Conservation (phyloP, 2,329 filamentous ascomycete species). For the Cyclaneusma minus region DNA sequence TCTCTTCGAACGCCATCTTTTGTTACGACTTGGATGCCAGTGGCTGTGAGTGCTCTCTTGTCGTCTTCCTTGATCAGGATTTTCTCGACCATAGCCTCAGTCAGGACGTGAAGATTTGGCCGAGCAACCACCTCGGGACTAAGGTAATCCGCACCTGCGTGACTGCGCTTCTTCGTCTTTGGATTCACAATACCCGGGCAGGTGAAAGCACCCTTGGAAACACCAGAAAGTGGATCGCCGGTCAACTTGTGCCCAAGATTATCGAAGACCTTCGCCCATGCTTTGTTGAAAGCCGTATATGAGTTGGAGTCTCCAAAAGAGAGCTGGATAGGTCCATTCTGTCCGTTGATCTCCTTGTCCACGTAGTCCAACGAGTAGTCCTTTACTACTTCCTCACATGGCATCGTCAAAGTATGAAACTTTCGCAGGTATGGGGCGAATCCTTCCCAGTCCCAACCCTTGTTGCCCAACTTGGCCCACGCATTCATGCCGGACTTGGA, state of each 20-base stretch:
- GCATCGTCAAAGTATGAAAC: slow-evolving; percentile 10
- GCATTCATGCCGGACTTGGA: slow-evolving; percentile 18
- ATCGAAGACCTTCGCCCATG: slow-evolving; percentile 5
- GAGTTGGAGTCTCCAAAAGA: slow-evolving; percentile 6
- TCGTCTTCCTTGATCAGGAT: slow-evolving; percentile 22
- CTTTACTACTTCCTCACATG: slow-evolving; percentile 2
- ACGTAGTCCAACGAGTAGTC: slow-evolving; percentile 1
- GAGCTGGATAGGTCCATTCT: slow-evolving; percentile 6
- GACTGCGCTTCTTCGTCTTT: slow-evolving; percentile 7
- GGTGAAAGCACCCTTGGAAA: slow-evolving; percentile 17
- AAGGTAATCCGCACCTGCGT: slow-evolving; percentile 12
- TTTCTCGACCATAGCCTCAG: slow-evolving; percentile 70
- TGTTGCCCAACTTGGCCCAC: slow-evolving; percentile 24
- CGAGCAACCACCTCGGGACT: slow-evolving; percentile 5
- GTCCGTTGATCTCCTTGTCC: slow-evolving; percentile 3
- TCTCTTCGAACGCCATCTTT: slow-evolving; percentile 5
- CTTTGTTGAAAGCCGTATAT: slow-evolving; percentile 4
- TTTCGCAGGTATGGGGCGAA: slow-evolving; percentile 26
- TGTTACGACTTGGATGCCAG: no score
- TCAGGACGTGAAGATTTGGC: slow-evolving; percentile 63
- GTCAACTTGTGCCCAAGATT: slow-evolving; percentile 2
- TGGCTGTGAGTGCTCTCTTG: background rate
- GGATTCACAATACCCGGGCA: slow-evolving; percentile 7
- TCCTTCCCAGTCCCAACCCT: slow-evolving; percentile 22
- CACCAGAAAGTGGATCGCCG: slow-evolving; percentile 4